Evolutionary conservation across 257 asterid species (phyloP).

Genomic region (Gentiana dahurica): DNA sequence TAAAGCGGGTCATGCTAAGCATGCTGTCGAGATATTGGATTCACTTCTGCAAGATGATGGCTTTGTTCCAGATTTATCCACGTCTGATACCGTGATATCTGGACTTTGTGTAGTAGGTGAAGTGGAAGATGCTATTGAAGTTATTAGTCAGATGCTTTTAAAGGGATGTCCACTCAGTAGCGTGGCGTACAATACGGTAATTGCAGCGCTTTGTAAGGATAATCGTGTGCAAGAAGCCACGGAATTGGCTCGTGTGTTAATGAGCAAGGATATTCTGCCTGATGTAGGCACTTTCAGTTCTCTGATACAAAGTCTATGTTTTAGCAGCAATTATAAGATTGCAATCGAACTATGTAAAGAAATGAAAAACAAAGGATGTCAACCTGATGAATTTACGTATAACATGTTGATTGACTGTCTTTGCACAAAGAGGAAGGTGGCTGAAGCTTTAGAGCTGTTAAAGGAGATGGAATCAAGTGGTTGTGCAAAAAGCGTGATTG

Average conservation of each 20-base stretch:
- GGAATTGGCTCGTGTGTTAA: constrained; percentile 47
- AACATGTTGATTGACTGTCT: constrained; percentile 70
- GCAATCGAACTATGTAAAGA: constrained; percentile 61
- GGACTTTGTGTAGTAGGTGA: constrained; percentile 74
- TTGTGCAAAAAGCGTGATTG: constrained; percentile 57
- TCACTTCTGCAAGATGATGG: constrained; percentile 82
- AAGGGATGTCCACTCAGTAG: constrained; percentile 64
- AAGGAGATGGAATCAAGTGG: constrained; percentile 86
- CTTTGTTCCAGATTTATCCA: constrained; percentile 64
- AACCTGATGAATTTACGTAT: constrained; percentile 85
- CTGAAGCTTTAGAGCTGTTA: constrained; percentile 53
- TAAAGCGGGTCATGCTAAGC: constrained; percentile 65
- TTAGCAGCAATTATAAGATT: constrained; percentile 29
- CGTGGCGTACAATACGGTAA: constrained; percentile 65
- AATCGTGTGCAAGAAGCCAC: constrained; percentile 76
- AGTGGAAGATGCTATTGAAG: constrained; percentile 56
- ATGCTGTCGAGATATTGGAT: constrained; percentile 70
- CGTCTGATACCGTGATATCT: constrained; percentile 63
- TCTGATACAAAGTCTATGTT: constrained; percentile 69
- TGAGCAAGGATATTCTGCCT: constrained; percentile 53
- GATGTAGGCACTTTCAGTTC: constrained; percentile 74
- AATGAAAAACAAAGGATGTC: constrained; percentile 69
- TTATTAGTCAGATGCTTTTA: constrained; percentile 65
- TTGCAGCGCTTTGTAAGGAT: constrained; percentile 67
- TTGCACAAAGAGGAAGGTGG: constrained; percentile 54